Evolutionary conservation across 1,284 basidiomycete species (phyloP).

Genomic region (Leccinum cinnamomeum): DNA sequence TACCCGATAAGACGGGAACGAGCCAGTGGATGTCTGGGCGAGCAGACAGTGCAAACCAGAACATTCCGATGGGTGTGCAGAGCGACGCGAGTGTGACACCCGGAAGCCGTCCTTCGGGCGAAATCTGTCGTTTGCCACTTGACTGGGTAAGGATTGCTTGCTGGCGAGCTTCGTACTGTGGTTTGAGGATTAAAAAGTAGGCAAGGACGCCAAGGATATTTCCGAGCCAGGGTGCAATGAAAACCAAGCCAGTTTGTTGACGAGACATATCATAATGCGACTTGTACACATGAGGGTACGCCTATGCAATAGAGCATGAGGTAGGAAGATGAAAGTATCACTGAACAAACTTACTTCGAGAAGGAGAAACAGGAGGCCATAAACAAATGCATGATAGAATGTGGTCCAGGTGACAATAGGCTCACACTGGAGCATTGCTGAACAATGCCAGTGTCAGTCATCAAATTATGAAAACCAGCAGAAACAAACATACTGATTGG

Average conservation of each 20-base stretch:
- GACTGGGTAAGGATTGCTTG: constrained; percentile 12
- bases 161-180: constrained; percentile 21
- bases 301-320: constrained; percentile 14
- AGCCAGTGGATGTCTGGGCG: constrained; percentile 21
- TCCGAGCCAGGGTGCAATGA: constrained; percentile 27
- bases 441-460: not conserved
- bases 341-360: constrained; percentile 19
- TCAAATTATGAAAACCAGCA: not conserved
- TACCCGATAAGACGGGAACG: constrained; percentile 24
- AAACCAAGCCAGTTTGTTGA: constrained; percentile 24
- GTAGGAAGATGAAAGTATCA: not conserved
- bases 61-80: constrained; percentile 29
- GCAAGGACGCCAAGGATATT: constrained; percentile 28
- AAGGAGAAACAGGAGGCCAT: constrained; percentile 29
- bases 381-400: constrained; percentile 28
- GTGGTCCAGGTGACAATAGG: constrained; percentile 31
- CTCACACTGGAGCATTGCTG: constrained; percentile 25
- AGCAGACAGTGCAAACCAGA: constrained; percentile 31
- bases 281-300: constrained; percentile 28
- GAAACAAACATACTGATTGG: constrained; percentile 22
- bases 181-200: constrained; percentile 29
- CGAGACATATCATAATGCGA: constrained; percentile 26
- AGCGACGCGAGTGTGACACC: constrained; percentile 24
- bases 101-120: constrained; percentile 27
- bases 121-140: constrained; percentile 15